Conservation (phyloP, 176 grass and related monocot genomes). For the maize (Zea mays) region DNA sequence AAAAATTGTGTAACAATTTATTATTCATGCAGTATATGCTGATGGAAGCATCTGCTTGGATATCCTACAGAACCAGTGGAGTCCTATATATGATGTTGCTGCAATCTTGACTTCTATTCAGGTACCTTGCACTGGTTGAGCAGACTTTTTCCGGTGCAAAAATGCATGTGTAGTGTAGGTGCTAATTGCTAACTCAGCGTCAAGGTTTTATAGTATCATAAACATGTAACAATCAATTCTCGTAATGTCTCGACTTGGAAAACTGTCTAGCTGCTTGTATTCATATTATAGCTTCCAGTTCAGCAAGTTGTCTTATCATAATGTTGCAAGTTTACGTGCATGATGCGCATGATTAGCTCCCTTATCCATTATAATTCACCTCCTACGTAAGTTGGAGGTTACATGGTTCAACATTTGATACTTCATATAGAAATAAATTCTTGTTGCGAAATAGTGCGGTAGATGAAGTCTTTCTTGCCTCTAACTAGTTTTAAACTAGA, state of each 20-base stretch:
- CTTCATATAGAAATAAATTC: neutral
- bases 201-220: neutral
- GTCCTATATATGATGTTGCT: conserved; percentile 98
- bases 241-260: neutral
- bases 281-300: neutral
- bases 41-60: conserved; percentile 99
- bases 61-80: conserved; percentile 99
- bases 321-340: neutral
- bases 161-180: neutral
- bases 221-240: neutral
- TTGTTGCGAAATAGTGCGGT: neutral
- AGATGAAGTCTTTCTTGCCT: neutral
- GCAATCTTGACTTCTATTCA: conserved; percentile 99
- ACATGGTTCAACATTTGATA: neutral
- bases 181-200: neutral
- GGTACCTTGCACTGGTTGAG: conserved; percentile 43
- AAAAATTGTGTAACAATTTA: conserved; percentile 30
- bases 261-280: conserved; percentile 8
- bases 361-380: neutral
- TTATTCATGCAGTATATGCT: conserved; percentile 76
- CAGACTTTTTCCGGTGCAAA: neutral
- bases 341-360: neutral
- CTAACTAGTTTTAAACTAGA: neutral
- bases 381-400: neutral
- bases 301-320: neutral